Percentiles rank a stretch among this genome's conserved stretches.
phyloP scores from a whole-genome alignment of 177 flowering plant genomes.

The Telopea speciosissima region DNA sequence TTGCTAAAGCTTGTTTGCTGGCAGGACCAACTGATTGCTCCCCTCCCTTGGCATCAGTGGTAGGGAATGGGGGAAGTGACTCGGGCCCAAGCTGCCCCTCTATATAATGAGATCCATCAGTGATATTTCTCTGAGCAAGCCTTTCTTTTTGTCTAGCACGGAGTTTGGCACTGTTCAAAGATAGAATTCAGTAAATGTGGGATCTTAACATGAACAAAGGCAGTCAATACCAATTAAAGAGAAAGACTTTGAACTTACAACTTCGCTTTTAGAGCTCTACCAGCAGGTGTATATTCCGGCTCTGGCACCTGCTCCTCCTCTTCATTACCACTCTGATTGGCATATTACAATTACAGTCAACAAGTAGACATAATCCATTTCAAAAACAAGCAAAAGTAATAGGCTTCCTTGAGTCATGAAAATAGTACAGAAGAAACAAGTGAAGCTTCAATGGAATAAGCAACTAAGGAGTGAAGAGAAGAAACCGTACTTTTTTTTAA shows the following conservation, averaged over 20 bases:
- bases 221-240: background rate
- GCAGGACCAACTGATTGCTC: slow-evolving; percentile 25
- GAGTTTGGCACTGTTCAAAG: slow-evolving; percentile 62
- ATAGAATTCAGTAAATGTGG: background rate
- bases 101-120: slow-evolving; percentile 24
- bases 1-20: slow-evolving; percentile 26
- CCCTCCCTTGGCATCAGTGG: slow-evolving; percentile 14
- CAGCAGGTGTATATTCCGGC: slow-evolving; percentile 85
- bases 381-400: background rate
- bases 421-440: no score
- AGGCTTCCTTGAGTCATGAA: no score
- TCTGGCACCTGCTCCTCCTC: slow-evolving; percentile 64
- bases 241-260: slow-evolving; percentile 50
- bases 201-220: background rate
- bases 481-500: no score
- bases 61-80: slow-evolving; percentile 16
- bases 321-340: slow-evolving; percentile 66
- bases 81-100: slow-evolving; percentile 25
- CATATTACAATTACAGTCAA: slow-evolving; percentile 8
- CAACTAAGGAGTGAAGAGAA: no score
- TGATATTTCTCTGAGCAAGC: slow-evolving; percentile 46
- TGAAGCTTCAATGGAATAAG: no score
- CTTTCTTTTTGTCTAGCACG: slow-evolving; percentile 91
- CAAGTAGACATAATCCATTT: background rate
- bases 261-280: slow-evolving; percentile 79